Evolutionary conservation across 2,329 filamentous ascomycete species (phyloP), one percentile per base, ranked within the genome.

Genomic region (Fusarium albosuccineum): DNA sequence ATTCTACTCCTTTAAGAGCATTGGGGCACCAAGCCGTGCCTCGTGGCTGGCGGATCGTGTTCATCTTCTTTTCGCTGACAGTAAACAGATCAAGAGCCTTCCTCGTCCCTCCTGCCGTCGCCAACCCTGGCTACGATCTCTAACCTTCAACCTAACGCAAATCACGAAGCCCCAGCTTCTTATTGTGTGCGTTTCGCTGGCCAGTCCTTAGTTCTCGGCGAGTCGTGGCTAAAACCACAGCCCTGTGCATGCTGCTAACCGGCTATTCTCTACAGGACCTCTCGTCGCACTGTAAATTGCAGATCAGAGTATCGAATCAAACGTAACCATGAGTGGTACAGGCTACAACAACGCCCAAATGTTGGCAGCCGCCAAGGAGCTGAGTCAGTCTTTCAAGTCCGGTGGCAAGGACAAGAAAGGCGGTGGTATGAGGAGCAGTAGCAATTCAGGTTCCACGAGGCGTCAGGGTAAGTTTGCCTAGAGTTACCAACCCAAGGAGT

Each of bases 291-390:
- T 29, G 17, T 7, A 17, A 14, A 14, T 13, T 36, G n/a, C n/a
- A 8, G 29, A 22, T 4, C 13, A 6, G 11, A 14, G 14, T 13
- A 37, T 10, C 22, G 11, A 22, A 8, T 10, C 16, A 14, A 10
- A 14, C 13, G 39, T 16, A 34, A 26, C 30, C 22, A 63, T 60
- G 42, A 72, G 16, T n/a, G 69, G 70, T 58, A 52, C 17, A 45
- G 57, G 22, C 13, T 78, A 63, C 30, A 66, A 66, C 9, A 72
- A 78, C 22, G 26, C 62, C 0, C 63, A 67, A 9, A 77, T 70
- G 37, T 50, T 79, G 3, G 64, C 60, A 13, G 76, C 65, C 9
- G 77, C 77, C 13, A 58, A 59, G 14, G 74, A 68, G 6, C 70
- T 79, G 11, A 70, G 70, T 2, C 40, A 48, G 2, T 68, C 63